Base-by-base conservation (phyloP, 352 stramenopile genomes). In the Phytophthora aleatoria region DNA sequence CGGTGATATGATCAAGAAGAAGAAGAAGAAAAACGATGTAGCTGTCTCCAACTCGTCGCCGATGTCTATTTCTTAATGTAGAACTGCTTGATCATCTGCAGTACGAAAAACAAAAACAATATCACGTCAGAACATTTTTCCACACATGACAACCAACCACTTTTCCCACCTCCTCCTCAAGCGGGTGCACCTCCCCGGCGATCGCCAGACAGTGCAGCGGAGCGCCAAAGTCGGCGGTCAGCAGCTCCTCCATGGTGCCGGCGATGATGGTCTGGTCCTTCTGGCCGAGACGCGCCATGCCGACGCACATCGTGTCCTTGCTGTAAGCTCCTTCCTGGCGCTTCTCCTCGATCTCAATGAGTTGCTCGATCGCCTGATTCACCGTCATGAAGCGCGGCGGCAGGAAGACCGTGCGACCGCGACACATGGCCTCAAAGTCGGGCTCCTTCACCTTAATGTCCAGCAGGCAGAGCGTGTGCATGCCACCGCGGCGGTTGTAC, bases 391-490 rank as follows among this genome's bases (percentile, higher is more conserved):
- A 99, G 38, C 97, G 83, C 44, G 97, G 97, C 44, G 97, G 97
- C 60, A 99, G 77, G 73, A 94, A 99, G 15, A 95, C 81, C 50
- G 78, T 96, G 62, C 85, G 88, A 48, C 93, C 96, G 67, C 94
- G 97, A 33, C 85, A 89, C 90, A 99, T 98, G 51, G 95, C 94
- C 27, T 98, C 91, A 71, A 99, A 99, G 80, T 99, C 97, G 41
- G 97, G 97, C 77, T 99, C 97, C 76, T 99, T 99, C 15, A 99
- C 95, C 83, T 99, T 99, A 74, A 99, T 99, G 74, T 99, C 97
- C 12, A 99, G 79, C 30, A 99, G 73, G 75, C 96, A 99, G 6
- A 99, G 86, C 45, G 97, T 99, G 82, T 99, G 97, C 87, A 99
- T 98, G 38, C 95, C 96, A 39, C 92, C 95, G 39, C 89, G 75